Base-by-base conservation (phyloP, 495 filamentous ascomycete species). In the Lepidopterella palustris region DNA sequence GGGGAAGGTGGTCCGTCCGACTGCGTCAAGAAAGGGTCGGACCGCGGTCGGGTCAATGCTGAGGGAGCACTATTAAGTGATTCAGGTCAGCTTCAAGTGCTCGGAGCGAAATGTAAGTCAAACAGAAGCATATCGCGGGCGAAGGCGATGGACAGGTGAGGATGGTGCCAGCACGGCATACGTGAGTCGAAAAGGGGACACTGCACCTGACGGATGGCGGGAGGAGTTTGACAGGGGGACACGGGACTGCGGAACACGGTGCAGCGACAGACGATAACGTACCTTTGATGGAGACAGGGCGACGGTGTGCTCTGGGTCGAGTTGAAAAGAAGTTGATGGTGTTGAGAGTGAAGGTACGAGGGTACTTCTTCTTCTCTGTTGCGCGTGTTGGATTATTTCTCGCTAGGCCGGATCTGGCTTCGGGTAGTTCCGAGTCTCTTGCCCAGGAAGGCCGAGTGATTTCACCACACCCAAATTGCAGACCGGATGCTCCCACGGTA, bases 1-100 rank as follows among this genome's bases (percentile, higher is more conserved):
- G 62, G 56, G 62, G 66, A 26, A 60, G 62, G 56, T 65, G 66
- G 64, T 63, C 64, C 64, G 64, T 67, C 49, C 64, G 29, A 65
- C 53, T 51, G 53, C 42, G 59, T 62, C 54, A 48, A 65, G 53
- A 53, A 58, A 58, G 58, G 60, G 60, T 29, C 60, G 65, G 65
- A 51, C 59, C 65, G 52, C 65, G 62, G 21, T 42, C 55, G 56
- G 65, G 62, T 65, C 65, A 68, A 68, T 68, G 65, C 65, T 51
- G 65, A 56, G 11, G 45, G 60, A 55, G 60, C 59, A 66, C 63
- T 66, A 59, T 39, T 58, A 48, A 53, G 59, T 29, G 59, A 66
- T 18, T 55, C 59, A 23, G 40, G 59, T 66, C 59, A 62, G 63
- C 59, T 23, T 50, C 31, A 62, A 55, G 55, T 50, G 51, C 11